Base-by-base conservation (phyloP, 768 basidiomycete species). In the Leccinum longicurvipes region DNA sequence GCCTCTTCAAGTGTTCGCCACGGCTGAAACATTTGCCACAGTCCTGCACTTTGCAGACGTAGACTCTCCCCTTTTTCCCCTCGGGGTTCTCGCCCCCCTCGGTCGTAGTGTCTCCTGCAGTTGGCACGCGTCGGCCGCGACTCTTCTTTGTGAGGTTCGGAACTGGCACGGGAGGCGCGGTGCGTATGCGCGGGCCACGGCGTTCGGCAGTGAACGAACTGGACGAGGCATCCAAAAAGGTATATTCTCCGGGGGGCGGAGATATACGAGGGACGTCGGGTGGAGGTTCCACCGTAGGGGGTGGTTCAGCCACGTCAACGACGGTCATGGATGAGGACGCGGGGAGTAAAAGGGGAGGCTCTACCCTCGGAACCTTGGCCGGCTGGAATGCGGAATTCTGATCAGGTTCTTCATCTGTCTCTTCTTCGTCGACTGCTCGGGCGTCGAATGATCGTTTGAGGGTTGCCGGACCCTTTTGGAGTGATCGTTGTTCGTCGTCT, bases 61-160 rank as follows among this genome's bases (percentile, higher is more conserved):
- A 86, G 46, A 74, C 71, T 51, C 71, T 62, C 19, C 68, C 65
- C 23, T 71, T 72, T 65, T 71, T 70, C 1, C 71, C 67, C 23
- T 72, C 71, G 11, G 54, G 31, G 25, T 1, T 56, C 36, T 73
- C 72, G 32, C 56, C 47, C 51, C 56, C 47, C 51, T 73, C 72
- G 17, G 48, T 2, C 11, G 53, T 17, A 6, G 61, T 15, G 39
- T 73, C 72, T 0, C 36, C 70, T 44, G 72, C 68, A 1, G 85
- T 89, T 5, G 88, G 89, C 21, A 91, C 89, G 56, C 86, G 80
- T 34, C 89, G 82, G 12, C 89, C 89, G 51, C 89, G 82, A 62
- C 85, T 87, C 74, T 87, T 89, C 76, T 90, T 91, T 45, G 85
- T 90, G 58, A 91, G 67, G 69, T 88, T 86, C 32, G 88, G 87